Evolutionary conservation across 306 rosid species (phyloP).

Genomic region (Fragaria nilgerrensis): DNA sequence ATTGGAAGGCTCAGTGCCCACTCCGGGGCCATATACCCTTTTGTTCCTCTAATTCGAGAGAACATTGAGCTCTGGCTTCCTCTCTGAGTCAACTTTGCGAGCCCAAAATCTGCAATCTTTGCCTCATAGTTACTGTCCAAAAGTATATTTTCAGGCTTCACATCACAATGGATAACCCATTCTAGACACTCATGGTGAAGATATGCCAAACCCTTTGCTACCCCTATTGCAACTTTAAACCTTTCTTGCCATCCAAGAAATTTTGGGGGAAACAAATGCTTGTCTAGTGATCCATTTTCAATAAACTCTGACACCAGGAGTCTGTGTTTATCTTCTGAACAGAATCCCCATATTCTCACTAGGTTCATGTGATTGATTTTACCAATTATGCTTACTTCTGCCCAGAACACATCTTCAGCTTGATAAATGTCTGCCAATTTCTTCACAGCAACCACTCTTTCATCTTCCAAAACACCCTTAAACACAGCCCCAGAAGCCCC

Average conservation of each 20-base stretch:
- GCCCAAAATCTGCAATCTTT: conserved; percentile 60
- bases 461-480: conserved; percentile 34
- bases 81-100: conserved; percentile 42
- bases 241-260: conserved; percentile 42
- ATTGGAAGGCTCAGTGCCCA: conserved; percentile 50
- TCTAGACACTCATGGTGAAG: conserved; percentile 59
- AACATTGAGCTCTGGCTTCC: conserved; percentile 24
- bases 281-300: conserved; percentile 44
- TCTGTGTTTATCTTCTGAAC: conserved; percentile 49
- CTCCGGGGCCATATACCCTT: conserved; percentile 65
- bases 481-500: conserved; percentile 47
- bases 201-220: conserved; percentile 48
- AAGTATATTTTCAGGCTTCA: conserved; percentile 64
- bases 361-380: conserved; percentile 59
- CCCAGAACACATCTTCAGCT: conserved; percentile 47
- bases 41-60: conserved; percentile 38
- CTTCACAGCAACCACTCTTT: conserved; percentile 39
- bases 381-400: conserved; percentile 51
- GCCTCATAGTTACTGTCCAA: conserved; percentile 38
- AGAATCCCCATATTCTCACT: conserved; percentile 53
- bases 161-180: conserved; percentile 60
- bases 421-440: conserved; percentile 32
- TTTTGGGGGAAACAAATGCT: conserved; percentile 23
- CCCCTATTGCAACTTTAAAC: conserved; percentile 40
- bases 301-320: conserved; percentile 45